These are phyloP conservation scores for Aegilops tauschii DNA, from an alignment of 176 grass and related monocot species.

Conservation along the genomic window DNA sequence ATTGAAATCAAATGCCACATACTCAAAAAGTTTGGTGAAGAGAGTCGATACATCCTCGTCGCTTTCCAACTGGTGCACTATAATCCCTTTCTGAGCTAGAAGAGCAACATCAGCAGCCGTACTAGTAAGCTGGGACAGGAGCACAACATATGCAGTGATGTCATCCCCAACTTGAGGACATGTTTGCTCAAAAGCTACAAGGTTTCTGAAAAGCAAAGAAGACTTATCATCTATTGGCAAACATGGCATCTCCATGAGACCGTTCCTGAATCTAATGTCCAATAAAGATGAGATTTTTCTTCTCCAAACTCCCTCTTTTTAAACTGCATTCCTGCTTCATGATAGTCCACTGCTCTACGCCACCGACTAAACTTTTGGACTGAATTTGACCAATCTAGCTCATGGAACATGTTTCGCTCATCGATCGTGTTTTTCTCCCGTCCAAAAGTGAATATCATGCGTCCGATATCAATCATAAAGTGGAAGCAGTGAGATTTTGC, in stretches of 20 bases:
- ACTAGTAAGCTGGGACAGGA: slow-evolving; percentile 12
- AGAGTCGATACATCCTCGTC: slow-evolving; percentile 7
- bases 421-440: background rate
- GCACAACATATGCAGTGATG: background rate
- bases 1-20: background rate
- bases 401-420: background rate
- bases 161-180: background rate
- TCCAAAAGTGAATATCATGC: background rate
- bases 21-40: slow-evolving; percentile 4
- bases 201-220: slow-evolving; percentile 17
- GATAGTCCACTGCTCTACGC: slow-evolving; percentile 16
- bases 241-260: slow-evolving; percentile 7
- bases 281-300: background rate
- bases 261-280: slow-evolving; percentile 20
- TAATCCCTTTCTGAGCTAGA: slow-evolving; percentile 26
- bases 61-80: slow-evolving; percentile 34
- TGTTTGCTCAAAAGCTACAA: slow-evolving; percentile 35
- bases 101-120: slow-evolving; percentile 1
- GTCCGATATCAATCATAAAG: rapidly evolving
- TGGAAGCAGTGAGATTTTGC: rapidly evolving
- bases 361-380: background rate
- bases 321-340: slow-evolving; percentile 12
- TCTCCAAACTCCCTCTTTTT: background rate
- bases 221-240: slow-evolving; percentile 16
- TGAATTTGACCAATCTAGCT: background rate